A percentile compares a stretch with the other conserved stretches of the same genome.
These are phyloP conservation scores for Oryza meyeriana DNA, from an alignment of 176 grass and related monocot species.

Conservation along the genomic window DNA sequence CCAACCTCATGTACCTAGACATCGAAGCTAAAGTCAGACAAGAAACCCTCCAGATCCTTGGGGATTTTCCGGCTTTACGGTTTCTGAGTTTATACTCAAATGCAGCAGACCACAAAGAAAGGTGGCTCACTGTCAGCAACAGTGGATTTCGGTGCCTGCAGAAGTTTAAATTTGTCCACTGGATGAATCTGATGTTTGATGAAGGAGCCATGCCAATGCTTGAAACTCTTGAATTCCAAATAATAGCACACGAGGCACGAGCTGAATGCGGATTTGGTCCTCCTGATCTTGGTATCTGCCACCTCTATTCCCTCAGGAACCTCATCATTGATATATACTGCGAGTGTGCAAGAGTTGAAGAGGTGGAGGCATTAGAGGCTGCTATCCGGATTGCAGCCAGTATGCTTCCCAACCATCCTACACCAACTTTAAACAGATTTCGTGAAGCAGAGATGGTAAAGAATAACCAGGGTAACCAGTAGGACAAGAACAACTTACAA, in stretches of 20 bases:
- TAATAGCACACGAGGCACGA: not conserved
- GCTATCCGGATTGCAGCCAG: not conserved
- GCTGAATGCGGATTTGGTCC: not conserved
- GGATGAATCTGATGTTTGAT: slow-evolving; percentile 7
- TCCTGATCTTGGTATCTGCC: slow-evolving; percentile 17
- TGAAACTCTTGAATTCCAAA: slow-evolving; percentile 31
- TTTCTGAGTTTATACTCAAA: slow-evolving; percentile 25
- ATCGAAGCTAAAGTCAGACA: slow-evolving; percentile 27
- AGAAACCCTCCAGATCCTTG: slow-evolving; percentile 18
- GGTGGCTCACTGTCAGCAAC: not conserved
- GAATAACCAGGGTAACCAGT: not conserved
- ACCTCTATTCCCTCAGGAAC: slow-evolving; percentile 26
- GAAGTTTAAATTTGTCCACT: slow-evolving; percentile 22
- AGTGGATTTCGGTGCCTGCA: slow-evolving; percentile 26
- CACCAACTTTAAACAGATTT: slow-evolving; percentile 11
- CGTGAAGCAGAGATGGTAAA: slow-evolving; percentile 5
- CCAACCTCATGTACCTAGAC: slow-evolving; percentile 17
- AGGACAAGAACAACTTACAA: not conserved
- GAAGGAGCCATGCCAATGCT: slow-evolving; percentile 41
- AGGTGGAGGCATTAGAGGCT: slow-evolving; percentile 33
- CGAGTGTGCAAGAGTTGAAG: slow-evolving; percentile 3
- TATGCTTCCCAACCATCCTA: slow-evolving; percentile 31
- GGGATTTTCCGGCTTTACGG: slow-evolving; percentile 16
- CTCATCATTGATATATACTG: slow-evolving; percentile 16
- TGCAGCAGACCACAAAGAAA: not conserved